phyloP scores from a whole-genome alignment of 2,329 filamentous ascomycete genomes.

The Fusarium siculi region DNA sequence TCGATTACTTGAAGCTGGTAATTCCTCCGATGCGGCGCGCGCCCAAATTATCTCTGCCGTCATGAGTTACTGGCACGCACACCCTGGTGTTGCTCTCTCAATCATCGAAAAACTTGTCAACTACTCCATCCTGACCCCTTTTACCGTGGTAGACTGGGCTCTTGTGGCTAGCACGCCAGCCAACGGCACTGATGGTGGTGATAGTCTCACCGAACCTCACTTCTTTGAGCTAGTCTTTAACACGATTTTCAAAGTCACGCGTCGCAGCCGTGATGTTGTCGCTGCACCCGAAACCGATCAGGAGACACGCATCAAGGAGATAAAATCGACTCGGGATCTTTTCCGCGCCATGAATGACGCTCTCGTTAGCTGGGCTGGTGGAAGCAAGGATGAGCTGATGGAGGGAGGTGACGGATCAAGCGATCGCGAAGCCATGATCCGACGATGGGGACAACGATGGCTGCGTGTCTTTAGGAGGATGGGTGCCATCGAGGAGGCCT shows the following conservation, averaged over 20 bases:
- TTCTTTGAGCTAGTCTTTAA: slow-evolving; percentile 91
- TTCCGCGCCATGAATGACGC: slow-evolving; percentile 85
- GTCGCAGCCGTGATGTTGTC: slow-evolving; percentile 84
- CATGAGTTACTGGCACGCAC: slow-evolving; percentile 91
- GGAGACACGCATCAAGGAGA: slow-evolving; percentile 75
- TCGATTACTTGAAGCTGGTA: slow-evolving; percentile 81
- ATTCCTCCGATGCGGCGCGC: slow-evolving; percentile 78
- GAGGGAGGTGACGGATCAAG: slow-evolving; percentile 71
- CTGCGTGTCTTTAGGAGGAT: slow-evolving; percentile 84
- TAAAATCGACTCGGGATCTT: slow-evolving; percentile 78
- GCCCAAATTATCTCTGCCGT: slow-evolving; percentile 91
- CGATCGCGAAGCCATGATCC: slow-evolving; percentile 72
- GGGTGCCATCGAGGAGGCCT: slow-evolving; percentile 85
- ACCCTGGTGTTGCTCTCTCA: slow-evolving; percentile 89
- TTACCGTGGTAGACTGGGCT: slow-evolving; percentile 90
- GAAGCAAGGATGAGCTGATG: slow-evolving; percentile 79
- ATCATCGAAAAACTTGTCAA: slow-evolving; percentile 98
- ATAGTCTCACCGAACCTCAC: slow-evolving; percentile 76
- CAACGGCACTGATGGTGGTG: slow-evolving; percentile 64
- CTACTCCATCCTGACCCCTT: slow-evolving; percentile 91
- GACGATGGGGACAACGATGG: slow-evolving; percentile 88
- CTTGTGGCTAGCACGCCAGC: slow-evolving; percentile 68
- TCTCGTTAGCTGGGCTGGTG: slow-evolving; percentile 76
- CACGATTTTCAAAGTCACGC: slow-evolving; percentile 90
- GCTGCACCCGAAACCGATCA: slow-evolving; percentile 69